A percentile compares a stretch with the other conserved stretches of the same genome.
Evolutionary conservation across 331 rosid genomes (phyloP).

Genomic region (Acacia pycnantha): DNA sequence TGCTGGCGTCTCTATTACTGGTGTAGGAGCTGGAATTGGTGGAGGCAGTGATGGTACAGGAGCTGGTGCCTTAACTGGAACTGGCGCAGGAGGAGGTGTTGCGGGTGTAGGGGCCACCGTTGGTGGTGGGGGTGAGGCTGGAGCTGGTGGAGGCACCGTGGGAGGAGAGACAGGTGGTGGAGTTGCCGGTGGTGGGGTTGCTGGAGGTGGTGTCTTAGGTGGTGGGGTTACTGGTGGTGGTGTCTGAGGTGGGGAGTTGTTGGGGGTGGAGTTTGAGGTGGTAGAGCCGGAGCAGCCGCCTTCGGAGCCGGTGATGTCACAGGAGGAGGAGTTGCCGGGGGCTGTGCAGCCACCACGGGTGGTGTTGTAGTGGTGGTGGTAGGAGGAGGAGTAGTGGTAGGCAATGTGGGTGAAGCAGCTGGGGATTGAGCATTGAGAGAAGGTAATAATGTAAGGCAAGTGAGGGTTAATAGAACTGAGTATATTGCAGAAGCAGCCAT

Average conservation of each 20-base stretch:
- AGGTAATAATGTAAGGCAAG: constrained; percentile 34
- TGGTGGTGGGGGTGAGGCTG: constrained; percentile 54
- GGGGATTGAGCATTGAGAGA: constrained; percentile 53
- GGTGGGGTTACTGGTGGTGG: constrained; percentile 29
- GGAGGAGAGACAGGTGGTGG: constrained; percentile 65
- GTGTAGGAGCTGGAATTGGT: constrained; percentile 52
- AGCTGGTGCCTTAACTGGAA: constrained; percentile 59
- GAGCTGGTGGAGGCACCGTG: constrained; percentile 58
- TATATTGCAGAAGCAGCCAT: constrained; percentile 50
- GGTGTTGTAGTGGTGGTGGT: not conserved
- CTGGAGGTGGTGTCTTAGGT: constrained; percentile 58
- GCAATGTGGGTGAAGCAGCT: constrained; percentile 19
- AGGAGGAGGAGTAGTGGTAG: constrained; percentile 17
- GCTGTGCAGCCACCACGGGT: not conserved
- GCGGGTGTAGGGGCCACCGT: constrained; percentile 63
- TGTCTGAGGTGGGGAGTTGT: constrained; percentile 47
- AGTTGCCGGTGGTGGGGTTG: constrained; percentile 48
- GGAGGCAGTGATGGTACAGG: constrained; percentile 46
- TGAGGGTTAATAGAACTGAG: constrained; percentile 37
- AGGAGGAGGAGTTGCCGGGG: constrained; percentile 47
- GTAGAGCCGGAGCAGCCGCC: constrained; percentile 44
- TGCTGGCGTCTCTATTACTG: constrained; percentile 41
- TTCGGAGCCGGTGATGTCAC: constrained; percentile 59
- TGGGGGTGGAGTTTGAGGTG: constrained; percentile 48
- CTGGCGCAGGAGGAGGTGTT: constrained; percentile 67